phyloP scores from a whole-genome alignment of 345 rosid genomes.

The Hibiscus mutabilis region DNA sequence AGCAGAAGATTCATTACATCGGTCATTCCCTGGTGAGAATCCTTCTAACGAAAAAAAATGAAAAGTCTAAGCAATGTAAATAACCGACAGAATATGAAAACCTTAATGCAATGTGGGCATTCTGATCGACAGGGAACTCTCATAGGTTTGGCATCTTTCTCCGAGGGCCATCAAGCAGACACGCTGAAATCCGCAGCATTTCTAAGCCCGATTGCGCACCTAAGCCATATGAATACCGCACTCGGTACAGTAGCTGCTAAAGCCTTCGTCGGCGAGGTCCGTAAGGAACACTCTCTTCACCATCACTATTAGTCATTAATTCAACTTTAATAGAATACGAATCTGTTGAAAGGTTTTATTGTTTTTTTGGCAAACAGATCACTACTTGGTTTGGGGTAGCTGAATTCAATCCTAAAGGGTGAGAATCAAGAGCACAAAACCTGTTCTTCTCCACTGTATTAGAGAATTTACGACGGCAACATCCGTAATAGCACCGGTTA shows the following conservation, averaged over 20 bases:
- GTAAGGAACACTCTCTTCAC: not conserved
- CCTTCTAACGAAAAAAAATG: not conserved
- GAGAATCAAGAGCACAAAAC: constrained; percentile 6
- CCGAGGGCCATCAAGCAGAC: constrained; percentile 62
- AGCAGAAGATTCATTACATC: constrained; percentile 70
- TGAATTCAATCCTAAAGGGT: constrained; percentile 89
- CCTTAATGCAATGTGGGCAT: not conserved
- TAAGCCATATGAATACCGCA: constrained; percentile 80
- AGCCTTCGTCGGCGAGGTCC: constrained; percentile 75
- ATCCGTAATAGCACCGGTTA: too few species aligned
- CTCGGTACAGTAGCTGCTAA: constrained; percentile 56
- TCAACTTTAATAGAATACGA: not conserved
- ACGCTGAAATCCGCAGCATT: constrained; percentile 63
- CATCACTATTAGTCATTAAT: not conserved
- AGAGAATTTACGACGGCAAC: too few species aligned
- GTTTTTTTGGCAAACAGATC: constrained; percentile 31
- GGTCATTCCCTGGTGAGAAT: constrained; percentile 79
- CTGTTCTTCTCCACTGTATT: not conserved
- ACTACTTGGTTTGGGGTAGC: constrained; percentile 43
- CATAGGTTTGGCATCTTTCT: constrained; percentile 66
- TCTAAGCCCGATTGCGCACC: constrained; percentile 80
- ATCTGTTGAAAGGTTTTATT: not conserved
- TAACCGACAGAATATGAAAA: not conserved
- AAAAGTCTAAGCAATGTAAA: too few species aligned
- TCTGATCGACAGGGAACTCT: constrained; percentile 60